Conservation (phyloP, 768 basidiomycete genomes). For the Collybia sordida region DNA sequence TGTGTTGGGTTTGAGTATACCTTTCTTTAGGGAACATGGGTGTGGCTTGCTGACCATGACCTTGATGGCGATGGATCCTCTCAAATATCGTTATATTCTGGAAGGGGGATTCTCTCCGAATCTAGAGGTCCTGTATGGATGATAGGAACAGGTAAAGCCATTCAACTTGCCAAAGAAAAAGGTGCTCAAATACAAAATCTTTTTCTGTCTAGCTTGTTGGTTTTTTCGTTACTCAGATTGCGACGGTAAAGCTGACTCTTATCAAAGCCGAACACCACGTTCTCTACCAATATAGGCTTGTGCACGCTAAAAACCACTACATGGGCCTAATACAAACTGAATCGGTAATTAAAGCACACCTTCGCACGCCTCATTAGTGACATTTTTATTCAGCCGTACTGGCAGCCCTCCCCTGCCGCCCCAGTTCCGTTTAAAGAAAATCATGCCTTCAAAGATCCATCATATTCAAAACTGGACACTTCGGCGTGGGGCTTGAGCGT, state of each 20-base stretch:
- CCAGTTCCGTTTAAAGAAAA: conserved; percentile 54
- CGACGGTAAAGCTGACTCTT: neutral
- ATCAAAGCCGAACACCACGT: conserved; percentile 64
- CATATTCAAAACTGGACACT: conserved; percentile 32
- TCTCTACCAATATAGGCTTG: conserved; percentile 69
- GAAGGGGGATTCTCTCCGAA: conserved; percentile 74
- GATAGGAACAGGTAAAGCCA: conserved; percentile 71
- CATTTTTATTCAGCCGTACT: conserved; percentile 54
- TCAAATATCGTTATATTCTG: conserved; percentile 62
- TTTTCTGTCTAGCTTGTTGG: too few relatives aligned
- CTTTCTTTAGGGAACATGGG: conserved; percentile 61
- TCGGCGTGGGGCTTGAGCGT: conserved; percentile 58
- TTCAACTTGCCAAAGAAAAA: too few relatives aligned
- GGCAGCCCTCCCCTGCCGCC: conserved; percentile 55
- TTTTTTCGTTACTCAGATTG: too few relatives aligned
- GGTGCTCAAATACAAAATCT: too few relatives aligned
- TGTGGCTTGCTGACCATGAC: conserved; percentile 83
- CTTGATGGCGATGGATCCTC: conserved; percentile 53
- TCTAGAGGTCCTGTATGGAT: conserved; percentile 80
- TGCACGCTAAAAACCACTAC: conserved; percentile 64
- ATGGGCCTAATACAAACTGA: conserved; percentile 77
- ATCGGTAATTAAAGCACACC: too few relatives aligned
- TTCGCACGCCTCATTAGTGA: neutral
- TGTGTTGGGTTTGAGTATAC: neutral
- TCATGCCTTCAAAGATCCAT: conserved; percentile 51